Percentiles rank a stretch among this genome's conserved stretches.
Evolutionary conservation across 1,139 yeast species (phyloP).

Genomic region (Yamadazyma diospyri): DNA sequence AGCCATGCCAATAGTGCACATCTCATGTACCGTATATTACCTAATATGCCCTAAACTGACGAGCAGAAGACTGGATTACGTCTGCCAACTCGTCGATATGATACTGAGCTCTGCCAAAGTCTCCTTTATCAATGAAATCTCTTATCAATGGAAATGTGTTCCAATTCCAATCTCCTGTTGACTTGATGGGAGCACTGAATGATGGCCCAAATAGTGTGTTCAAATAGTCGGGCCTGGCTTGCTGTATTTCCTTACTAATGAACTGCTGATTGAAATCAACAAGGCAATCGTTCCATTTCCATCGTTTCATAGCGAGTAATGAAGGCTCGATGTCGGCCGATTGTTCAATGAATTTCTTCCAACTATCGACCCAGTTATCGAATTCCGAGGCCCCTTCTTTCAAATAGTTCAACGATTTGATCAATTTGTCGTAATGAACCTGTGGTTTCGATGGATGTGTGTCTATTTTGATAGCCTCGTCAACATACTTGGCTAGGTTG

Average conservation of each 20-base stretch:
- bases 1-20: no score
- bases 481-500: slow-evolving; percentile 37
- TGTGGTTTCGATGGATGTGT: slow-evolving; percentile 16
- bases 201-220: slow-evolving; percentile 74
- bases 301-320: slow-evolving; percentile 62
- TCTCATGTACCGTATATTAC: no score
- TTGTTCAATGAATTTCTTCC: slow-evolving; percentile 43
- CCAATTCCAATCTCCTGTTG: slow-evolving; percentile 42
- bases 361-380: slow-evolving; percentile 48
- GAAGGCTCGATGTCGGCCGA: slow-evolving; percentile 61
- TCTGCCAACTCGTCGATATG: slow-evolving; percentile 50
- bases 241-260: slow-evolving; percentile 40
- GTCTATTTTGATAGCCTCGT: slow-evolving; percentile 10
- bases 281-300: slow-evolving; percentile 76
- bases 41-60: slow-evolving; percentile 5
- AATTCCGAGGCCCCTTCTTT: slow-evolving; percentile 22
- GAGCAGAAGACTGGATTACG: slow-evolving; percentile 24
- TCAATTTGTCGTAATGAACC: slow-evolving; percentile 29
- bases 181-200: slow-evolving; percentile 44
- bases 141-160: slow-evolving; percentile 75
- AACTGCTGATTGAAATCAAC: slow-evolving; percentile 54
- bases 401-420: slow-evolving; percentile 22
- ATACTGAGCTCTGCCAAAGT: slow-evolving; percentile 54
- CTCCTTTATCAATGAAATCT: slow-evolving; percentile 52
- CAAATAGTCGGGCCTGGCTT: slow-evolving; percentile 61